A percentile compares a stretch with the other conserved stretches of the same genome.
Evolutionary conservation across 169 alveolate species (phyloP).

Genomic region (Babesia bovis): DNA sequence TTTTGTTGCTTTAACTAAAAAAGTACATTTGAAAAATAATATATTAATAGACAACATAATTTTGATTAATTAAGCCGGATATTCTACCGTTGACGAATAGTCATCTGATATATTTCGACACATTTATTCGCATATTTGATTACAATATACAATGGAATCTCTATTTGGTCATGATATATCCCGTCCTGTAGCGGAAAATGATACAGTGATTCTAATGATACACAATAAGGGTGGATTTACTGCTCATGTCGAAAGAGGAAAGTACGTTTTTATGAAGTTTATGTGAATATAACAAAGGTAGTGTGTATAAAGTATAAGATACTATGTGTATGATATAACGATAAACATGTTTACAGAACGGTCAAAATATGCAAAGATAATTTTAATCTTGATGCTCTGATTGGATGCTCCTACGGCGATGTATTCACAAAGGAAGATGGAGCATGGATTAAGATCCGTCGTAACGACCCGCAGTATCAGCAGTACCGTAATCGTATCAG

Average conservation of each 20-base stretch:
- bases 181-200: conserved; percentile 51
- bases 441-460: conserved; percentile 49
- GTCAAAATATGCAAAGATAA: conserved; percentile 58
- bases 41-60: too few species aligned
- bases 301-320: not conserved
- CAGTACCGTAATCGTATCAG: conserved; percentile 30
- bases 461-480: conserved; percentile 24
- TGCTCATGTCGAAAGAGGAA: conserved; percentile 44
- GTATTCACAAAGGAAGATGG: conserved; percentile 37
- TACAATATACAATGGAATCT: not conserved
- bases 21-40: too few species aligned
- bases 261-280: conserved; percentile 34
- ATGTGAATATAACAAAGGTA: too few species aligned
- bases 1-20: too few species aligned
- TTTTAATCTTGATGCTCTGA: conserved; percentile 25
- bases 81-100: too few species aligned
- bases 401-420: conserved; percentile 50
- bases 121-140: too few species aligned
- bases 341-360: conserved; percentile 12
- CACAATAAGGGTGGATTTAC: conserved; percentile 55
- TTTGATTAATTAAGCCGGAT: too few species aligned
- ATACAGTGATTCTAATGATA: conserved; percentile 44
- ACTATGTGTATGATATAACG: too few species aligned
- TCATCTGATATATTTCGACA: too few species aligned
- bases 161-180: conserved; percentile 6